Conservation (phyloP, 768 basidiomycete species). For the Rossbeevera mucosa region DNA sequence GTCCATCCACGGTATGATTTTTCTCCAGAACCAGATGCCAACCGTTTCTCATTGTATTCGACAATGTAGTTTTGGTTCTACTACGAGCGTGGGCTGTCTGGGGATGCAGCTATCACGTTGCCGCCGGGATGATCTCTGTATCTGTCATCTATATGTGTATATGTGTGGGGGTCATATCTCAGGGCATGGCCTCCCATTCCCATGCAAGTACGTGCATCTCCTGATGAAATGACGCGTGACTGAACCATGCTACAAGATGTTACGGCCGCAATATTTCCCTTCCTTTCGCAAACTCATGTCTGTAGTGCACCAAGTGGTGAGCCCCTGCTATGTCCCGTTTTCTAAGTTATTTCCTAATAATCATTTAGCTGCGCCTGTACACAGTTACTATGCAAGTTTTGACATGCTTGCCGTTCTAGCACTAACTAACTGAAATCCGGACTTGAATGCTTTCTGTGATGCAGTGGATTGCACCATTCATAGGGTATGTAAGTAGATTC, state of each 20-base stretch:
- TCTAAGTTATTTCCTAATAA: not conserved
- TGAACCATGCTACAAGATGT: not conserved
- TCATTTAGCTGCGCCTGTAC: not conserved
- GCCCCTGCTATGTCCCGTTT: not conserved
- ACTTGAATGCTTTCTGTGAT: not conserved
- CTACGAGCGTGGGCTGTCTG: not conserved
- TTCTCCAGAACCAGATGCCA: not conserved
- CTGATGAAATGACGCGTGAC: not conserved
- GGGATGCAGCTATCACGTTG: not conserved
- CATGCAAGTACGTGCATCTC: not conserved
- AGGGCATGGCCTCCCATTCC: not conserved
- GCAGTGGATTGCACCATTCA: not conserved
- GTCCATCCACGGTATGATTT: not conserved
- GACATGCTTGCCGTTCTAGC: not conserved
- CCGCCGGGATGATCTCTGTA: not conserved
- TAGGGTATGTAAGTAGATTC: not conserved
- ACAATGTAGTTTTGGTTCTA: not conserved
- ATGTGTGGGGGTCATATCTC: not conserved
- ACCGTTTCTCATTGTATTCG: not conserved
- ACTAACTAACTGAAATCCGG: not conserved
- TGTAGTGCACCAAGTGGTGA: not conserved
- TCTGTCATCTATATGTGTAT: not conserved
- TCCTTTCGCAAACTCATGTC: not conserved
- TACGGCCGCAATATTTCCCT: not conserved
- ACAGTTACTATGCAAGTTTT: not conserved